Conservation (phyloP, 2,329 filamentous ascomycete species). For the Fusarium bactridioides region DNA sequence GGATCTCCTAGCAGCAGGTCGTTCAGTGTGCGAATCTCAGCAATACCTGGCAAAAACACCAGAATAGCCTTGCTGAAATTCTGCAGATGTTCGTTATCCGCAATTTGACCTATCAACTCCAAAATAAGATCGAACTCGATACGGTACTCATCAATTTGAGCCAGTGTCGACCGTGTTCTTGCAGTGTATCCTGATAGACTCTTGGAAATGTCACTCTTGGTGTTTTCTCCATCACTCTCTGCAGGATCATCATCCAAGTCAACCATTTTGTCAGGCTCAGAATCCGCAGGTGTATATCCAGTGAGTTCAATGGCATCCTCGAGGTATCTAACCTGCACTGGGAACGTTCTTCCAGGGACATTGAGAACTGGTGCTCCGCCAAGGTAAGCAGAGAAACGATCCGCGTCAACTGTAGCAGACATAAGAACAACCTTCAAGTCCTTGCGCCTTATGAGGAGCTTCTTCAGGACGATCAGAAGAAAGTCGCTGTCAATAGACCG, state of each 20-base stretch:
- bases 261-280: slow-evolving; percentile 60
- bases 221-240: slow-evolving; percentile 60
- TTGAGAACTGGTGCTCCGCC: slow-evolving; percentile 85
- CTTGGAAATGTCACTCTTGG: slow-evolving; percentile 66
- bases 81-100: slow-evolving; percentile 69
- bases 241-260: slow-evolving; percentile 69
- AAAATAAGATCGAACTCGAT: slow-evolving; percentile 90
- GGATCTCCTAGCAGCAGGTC: slow-evolving; percentile 82
- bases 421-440: slow-evolving; percentile 94
- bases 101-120: slow-evolving; percentile 79
- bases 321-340: slow-evolving; percentile 85
- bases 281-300: slow-evolving; percentile 67
- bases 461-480: slow-evolving; percentile 87
- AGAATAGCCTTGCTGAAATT: slow-evolving; percentile 88
- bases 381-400: slow-evolving; percentile 89
- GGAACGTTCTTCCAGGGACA: slow-evolving; percentile 92
- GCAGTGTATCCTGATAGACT: slow-evolving; percentile 77
- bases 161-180: slow-evolving; percentile 76
- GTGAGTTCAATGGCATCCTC: slow-evolving; percentile 94
- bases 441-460: slow-evolving; percentile 76
- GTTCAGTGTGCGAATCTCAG: slow-evolving; percentile 88
- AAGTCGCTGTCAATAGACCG: slow-evolving; percentile 97
- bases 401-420: slow-evolving; percentile 95
- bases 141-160: slow-evolving; percentile 86
- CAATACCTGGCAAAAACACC: slow-evolving; percentile 94